Base-by-base conservation (phyloP, 257 asterid species). In the Solanum chiquidenum region DNA sequence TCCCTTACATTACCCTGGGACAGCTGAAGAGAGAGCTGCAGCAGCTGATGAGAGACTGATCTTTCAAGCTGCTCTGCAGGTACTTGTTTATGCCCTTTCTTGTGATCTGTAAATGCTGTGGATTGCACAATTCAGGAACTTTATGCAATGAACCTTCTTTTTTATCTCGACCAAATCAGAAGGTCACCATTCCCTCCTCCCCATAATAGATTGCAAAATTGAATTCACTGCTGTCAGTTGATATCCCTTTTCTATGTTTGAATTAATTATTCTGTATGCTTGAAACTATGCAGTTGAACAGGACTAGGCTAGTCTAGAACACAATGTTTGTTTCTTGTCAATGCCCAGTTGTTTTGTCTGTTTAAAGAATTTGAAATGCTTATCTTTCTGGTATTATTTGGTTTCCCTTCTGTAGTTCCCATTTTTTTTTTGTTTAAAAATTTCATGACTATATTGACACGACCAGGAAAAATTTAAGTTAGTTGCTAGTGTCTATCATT, bases 11-110 rank as follows among this genome's bases (percentile, higher is more conserved):
- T 96, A 88, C 87, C 85, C 88, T 86, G 95, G 94, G 89, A 37
- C 88, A 66, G 95, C 92, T 88, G 99, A 96, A 89, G 99, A 97
- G 90, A 91, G 93, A 87, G 89, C 88, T 12, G 91, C 91, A 34
- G 99, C 93, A 90, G 89, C 96, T 89, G 99, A 97, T 87, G 99
- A 97, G 93, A 95, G 98, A 87, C 92, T 92, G 75, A 95, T 97
- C 91, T 94, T 90, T 84, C 98, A 94, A 93, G 99, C 98, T 87
- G 99, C 98, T 92, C 91, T 97, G 86, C 98, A 97, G 99, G 99
- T 96, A 90, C 87, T n/a, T 88, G 33, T 91, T 37, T 14, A 66
- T 80, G 40, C 89, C 66, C 84, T 58, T 85, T 87, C 52, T 64
- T 66, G 27, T 71, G 27, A 86, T 34, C 16, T 86, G 33, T 31